Percentiles rank a stretch among this genome's conserved stretches.
phyloP scores from a whole-genome alignment of 140 eudicot genomes.

The Flaveria floridana region DNA sequence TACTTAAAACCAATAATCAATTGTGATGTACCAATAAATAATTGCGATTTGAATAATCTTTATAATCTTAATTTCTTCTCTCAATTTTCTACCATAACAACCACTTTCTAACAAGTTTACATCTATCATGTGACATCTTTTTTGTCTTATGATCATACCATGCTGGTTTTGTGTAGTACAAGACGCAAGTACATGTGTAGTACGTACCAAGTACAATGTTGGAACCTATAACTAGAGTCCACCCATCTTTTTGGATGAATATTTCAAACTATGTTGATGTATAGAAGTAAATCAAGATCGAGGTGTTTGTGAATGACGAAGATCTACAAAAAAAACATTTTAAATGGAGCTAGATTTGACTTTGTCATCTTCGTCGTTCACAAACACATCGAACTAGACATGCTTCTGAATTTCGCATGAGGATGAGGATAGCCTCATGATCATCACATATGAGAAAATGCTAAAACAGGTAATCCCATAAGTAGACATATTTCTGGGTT shows the following conservation, averaged over 20 bases:
- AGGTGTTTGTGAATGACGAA: constrained; percentile 5
- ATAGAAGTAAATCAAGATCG: constrained; percentile 1
- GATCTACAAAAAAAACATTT: neutral
- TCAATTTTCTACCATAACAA: no score
- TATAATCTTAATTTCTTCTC: no score
- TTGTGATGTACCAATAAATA: no score
- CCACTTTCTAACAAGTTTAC: no score
- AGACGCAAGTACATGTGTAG: neutral
- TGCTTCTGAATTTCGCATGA: neutral
- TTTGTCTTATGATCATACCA: neutral
- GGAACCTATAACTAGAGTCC: constrained; percentile 3
- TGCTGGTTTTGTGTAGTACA: neutral
- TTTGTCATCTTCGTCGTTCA: constrained; percentile 10
- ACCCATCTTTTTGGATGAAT: neutral
- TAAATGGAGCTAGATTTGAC: neutral
- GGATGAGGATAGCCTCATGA: neutral
- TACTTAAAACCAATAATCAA: no score
- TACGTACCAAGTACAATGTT: neutral
- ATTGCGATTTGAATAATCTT: no score
- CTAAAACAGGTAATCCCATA: neutral
- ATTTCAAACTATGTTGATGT: neutral
- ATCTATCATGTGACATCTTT: neutral
- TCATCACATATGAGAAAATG: neutral
- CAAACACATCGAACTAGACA: constrained; percentile 16
- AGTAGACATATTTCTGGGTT: no score